Evolutionary conservation across 2,329 filamentous ascomycete genomes (phyloP).

Genomic region (Fonsecaea multimorphosa): DNA sequence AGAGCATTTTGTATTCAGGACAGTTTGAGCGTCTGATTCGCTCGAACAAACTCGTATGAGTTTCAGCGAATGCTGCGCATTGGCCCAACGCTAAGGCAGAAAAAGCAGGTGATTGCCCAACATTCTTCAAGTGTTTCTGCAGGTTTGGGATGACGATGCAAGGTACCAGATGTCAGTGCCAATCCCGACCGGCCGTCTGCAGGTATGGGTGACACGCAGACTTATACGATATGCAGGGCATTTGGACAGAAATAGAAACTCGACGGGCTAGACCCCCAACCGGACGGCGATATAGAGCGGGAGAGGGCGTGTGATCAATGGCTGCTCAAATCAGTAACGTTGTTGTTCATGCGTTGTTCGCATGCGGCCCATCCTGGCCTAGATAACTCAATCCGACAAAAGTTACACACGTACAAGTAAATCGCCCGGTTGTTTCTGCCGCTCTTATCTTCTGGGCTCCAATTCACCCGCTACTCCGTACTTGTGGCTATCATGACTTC

Average conservation of each 20-base stretch:
- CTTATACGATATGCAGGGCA: slow-evolving; percentile 12
- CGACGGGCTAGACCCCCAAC: slow-evolving; percentile 4
- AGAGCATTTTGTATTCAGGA: not conserved
- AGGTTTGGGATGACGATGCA: slow-evolving; percentile 20
- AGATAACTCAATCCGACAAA: not conserved
- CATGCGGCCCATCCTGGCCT: not conserved
- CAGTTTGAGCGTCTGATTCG: not conserved
- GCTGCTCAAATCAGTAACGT: not conserved
- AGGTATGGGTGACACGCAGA: slow-evolving; percentile 4
- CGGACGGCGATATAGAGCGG: not conserved
- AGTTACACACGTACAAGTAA: not conserved
- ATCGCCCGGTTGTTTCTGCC: not conserved
- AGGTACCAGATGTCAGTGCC: slow-evolving; percentile 18
- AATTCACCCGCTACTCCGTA: not conserved
- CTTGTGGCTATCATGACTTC: not conserved
- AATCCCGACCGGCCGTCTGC: slow-evolving; percentile 15
- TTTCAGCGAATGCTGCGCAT: not conserved
- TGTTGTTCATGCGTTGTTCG: not conserved
- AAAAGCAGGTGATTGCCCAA: not conserved
- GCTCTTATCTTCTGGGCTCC: not conserved
- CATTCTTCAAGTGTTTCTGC: not conserved
- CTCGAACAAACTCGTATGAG: not conserved
- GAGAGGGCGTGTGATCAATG: not conserved
- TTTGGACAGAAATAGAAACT: slow-evolving; percentile 18
- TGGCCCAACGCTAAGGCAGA: not conserved